phyloP scores from a whole-genome alignment of 1,284 basidiomycete genomes.

The Caloboletus inedulis region DNA sequence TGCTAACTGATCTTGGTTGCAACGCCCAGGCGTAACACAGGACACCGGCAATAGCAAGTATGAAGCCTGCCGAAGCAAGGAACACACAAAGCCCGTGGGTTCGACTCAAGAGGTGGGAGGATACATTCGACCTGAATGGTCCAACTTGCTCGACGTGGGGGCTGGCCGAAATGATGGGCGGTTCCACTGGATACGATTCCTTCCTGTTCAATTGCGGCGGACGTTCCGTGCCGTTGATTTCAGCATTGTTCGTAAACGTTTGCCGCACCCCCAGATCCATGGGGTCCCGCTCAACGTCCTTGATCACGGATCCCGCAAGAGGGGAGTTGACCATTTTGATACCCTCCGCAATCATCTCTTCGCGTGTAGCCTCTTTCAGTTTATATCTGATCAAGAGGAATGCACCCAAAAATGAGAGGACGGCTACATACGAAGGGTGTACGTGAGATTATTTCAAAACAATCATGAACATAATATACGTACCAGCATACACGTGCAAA shows the following conservation, averaged over 20 bases:
- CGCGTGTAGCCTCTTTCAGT: constrained; percentile 47
- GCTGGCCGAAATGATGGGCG: constrained; percentile 38
- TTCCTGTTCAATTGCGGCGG: neutral
- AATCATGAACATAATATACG: constrained; percentile 12
- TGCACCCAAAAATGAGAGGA: constrained; percentile 55
- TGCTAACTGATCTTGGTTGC: constrained; percentile 41
- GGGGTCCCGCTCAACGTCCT: constrained; percentile 17
- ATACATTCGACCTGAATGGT: constrained; percentile 31
- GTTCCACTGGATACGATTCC: constrained; percentile 9
- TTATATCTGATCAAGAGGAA: constrained; percentile 57
- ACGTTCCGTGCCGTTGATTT: neutral
- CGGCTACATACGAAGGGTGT: constrained; percentile 35
- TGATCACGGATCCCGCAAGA: neutral
- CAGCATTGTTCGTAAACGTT: neutral
- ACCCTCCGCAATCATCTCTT: constrained; percentile 35
- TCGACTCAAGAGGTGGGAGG: constrained; percentile 47
- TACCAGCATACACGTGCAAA: constrained; percentile 53
- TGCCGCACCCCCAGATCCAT: neutral
- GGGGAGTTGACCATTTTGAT: constrained; percentile 24
- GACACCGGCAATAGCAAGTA: constrained; percentile 48
- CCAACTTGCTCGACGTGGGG: constrained; percentile 47
- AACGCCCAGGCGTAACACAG: constrained; percentile 49
- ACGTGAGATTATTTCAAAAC: neutral
- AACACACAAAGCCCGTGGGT: constrained; percentile 49
- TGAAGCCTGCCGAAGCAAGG: constrained; percentile 50